Base-by-base conservation (phyloP, 1,284 basidiomycete genomes). In the Serendipita sp. region DNA sequence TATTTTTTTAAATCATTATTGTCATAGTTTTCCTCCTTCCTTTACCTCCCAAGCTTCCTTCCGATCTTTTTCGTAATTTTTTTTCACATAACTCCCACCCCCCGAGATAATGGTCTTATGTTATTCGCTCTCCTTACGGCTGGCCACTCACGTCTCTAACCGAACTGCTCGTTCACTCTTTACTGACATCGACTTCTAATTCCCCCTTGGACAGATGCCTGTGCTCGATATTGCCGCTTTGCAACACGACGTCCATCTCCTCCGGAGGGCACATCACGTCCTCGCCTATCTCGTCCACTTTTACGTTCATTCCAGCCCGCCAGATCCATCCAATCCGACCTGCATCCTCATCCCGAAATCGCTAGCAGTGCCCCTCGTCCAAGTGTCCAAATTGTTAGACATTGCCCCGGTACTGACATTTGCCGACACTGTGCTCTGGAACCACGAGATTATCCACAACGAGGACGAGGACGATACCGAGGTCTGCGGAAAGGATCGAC, bases 351-450 rank as follows among this genome's bases (percentile, higher is more conserved):
- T 79, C 41, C 79, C 78, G 8, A 69, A 72, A 1, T 71, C 75
- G 5, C 72, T 82, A 63, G 75, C 78, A 1, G 70, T 78, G 2
- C 81, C 78, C 0, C 71, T 77, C 43, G 72, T 77, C 10, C 67
- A 71, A 32, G 73, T 78, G 43, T 79, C 77, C 2, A 72, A 74
- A 3, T 71, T 75, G 34, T 75, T 83, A 60, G 79, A 78, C 62
- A 70, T 83, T 30, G 80, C 81, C 1, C 80, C 81, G 0, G 73
- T 83, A 64, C 72, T 82, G 53, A 82, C 80, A 4, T 83, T 82
- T 66, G 78, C 80, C 62, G 79, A 79, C 66, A 81, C 80, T 1
- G 81, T 82, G 13, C 73, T 82, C 4, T 83, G 78, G 76, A 81
- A 82, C 67, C 79, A 75, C 73, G 64, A 72, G 43, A 69, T 71